Conservation (phyloP, 2,329 filamentous ascomycete species). For the Colletotrichum filicis region DNA sequence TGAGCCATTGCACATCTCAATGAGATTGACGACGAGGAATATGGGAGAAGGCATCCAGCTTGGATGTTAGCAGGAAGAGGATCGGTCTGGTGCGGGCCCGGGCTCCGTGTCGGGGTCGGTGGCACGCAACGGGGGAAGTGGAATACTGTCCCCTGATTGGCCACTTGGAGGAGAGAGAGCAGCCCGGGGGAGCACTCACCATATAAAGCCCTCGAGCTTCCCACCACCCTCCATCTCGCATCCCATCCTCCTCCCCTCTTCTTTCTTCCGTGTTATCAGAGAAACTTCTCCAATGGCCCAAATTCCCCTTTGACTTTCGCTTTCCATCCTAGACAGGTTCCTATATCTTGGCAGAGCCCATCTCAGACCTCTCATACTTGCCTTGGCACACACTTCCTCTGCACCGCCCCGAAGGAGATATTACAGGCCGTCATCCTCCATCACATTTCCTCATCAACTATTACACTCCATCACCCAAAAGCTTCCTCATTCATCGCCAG, state of each 20-base stretch:
- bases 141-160: constrained; percentile 29
- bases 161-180: constrained; percentile 22
- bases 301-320: constrained; percentile 8
- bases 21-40: not conserved
- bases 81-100: constrained; percentile 5
- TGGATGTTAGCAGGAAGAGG: not conserved
- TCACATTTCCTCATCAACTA: not conserved
- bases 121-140: constrained; percentile 2
- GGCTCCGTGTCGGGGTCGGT: constrained; percentile 11
- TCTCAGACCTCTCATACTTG: not conserved
- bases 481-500: not conserved
- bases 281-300: not conserved
- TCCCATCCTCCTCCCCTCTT: constrained; percentile 18
- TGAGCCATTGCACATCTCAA: not conserved
- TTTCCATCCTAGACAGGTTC: constrained; percentile 1
- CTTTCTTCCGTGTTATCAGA: constrained; percentile 10
- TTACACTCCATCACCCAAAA: not conserved
- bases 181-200: constrained; percentile 25
- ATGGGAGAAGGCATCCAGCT: not conserved
- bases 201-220: constrained; percentile 35
- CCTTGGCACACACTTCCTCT: not conserved
- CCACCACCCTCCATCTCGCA: constrained; percentile 30
- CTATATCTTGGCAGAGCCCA: not conserved
- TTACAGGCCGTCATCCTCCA: not conserved
- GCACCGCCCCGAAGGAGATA: not conserved